Conservation (phyloP, 805 yeast genomes). For the Kluyveromyces aestuarii region DNA sequence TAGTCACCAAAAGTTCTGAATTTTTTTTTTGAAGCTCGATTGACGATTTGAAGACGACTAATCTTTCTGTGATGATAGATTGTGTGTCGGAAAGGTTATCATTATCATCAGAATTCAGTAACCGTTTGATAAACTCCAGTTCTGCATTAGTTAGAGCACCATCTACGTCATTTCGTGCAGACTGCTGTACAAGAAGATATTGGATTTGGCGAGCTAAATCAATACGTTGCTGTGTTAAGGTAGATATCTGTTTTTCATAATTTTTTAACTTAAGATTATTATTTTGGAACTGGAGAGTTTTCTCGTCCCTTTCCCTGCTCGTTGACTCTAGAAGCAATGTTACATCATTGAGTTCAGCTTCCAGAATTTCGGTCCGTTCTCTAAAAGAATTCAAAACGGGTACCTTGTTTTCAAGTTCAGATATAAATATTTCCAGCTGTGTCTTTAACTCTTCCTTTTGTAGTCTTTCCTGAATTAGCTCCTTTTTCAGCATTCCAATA, state of each 20-base stretch:
- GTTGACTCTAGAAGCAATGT: slow-evolving; percentile 46
- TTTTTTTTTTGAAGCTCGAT: slow-evolving; percentile 67
- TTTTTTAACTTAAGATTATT: slow-evolving; percentile 18
- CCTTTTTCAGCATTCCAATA: slow-evolving; percentile 52
- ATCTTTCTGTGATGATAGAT: slow-evolving; percentile 56
- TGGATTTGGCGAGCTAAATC: slow-evolving; percentile 85
- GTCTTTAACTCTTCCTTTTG: slow-evolving; percentile 61
- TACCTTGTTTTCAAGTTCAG: slow-evolving; percentile 67
- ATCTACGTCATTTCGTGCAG: slow-evolving; percentile 46
- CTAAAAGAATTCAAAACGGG: slow-evolving; percentile 66
- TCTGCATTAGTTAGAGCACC: slow-evolving; percentile 59
- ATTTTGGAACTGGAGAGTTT: slow-evolving; percentile 19
- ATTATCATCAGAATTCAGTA: slow-evolving; percentile 30
- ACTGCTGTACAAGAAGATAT: slow-evolving; percentile 55
- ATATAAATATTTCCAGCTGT: slow-evolving; percentile 62
- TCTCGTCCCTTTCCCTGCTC: slow-evolving; percentile 39
- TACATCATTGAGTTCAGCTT: slow-evolving; percentile 47
- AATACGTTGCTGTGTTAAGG: slow-evolving; percentile 46
- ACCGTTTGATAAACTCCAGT: slow-evolving; percentile 48
- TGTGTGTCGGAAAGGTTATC: slow-evolving; percentile 57
- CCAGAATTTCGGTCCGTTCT: slow-evolving; percentile 46
- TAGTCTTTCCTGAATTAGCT: slow-evolving; percentile 57
- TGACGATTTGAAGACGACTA: slow-evolving; percentile 60
- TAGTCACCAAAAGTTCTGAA: slow-evolving; percentile 56
- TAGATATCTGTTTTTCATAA: slow-evolving; percentile 29